Evolutionary conservation across 768 basidiomycete species (phyloP).

Genomic region (Rhodotorula graminis): DNA sequence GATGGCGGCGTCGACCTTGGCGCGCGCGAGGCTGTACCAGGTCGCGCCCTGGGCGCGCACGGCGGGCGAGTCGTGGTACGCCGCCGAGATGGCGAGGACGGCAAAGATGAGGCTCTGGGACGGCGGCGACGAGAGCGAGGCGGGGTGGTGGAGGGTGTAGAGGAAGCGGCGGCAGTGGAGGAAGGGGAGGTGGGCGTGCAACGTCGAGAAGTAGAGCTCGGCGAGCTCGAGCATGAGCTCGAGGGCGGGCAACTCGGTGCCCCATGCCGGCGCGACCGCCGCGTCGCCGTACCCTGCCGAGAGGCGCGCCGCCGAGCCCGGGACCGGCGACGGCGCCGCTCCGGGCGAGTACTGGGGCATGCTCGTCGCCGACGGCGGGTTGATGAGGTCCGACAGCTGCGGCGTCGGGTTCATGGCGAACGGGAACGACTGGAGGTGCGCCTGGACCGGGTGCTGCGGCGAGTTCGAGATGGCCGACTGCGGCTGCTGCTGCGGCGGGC

Average conservation of each 20-base stretch:
- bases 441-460: neutral
- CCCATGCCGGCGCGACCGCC: conserved; percentile 1
- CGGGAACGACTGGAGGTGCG: conserved; percentile 19
- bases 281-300: neutral
- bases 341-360: neutral
- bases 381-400: conserved; percentile 23
- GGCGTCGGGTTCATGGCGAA: conserved; percentile 21
- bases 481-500: neutral
- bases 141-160: conserved; percentile 29
- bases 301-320: too few species aligned
- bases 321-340: neutral
- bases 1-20: conserved; percentile 29
- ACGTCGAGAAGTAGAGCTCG: conserved; percentile 34
- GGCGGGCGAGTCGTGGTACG: conserved; percentile 24
- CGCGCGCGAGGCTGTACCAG: conserved; percentile 27
- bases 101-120: conserved; percentile 32
- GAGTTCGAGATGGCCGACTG: neutral
- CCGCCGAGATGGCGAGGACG: conserved; percentile 27
- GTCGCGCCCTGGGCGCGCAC: conserved; percentile 1
- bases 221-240: conserved; percentile 33
- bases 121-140: conserved; percentile 23
- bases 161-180: conserved; percentile 38
- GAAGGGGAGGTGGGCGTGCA: conserved; percentile 35
- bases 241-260: conserved; percentile 18
- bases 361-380: conserved; percentile 7